Evolutionary conservation across 2,329 filamentous ascomycete species (phyloP).

Genomic region (Diaporthe humulicola): DNA sequence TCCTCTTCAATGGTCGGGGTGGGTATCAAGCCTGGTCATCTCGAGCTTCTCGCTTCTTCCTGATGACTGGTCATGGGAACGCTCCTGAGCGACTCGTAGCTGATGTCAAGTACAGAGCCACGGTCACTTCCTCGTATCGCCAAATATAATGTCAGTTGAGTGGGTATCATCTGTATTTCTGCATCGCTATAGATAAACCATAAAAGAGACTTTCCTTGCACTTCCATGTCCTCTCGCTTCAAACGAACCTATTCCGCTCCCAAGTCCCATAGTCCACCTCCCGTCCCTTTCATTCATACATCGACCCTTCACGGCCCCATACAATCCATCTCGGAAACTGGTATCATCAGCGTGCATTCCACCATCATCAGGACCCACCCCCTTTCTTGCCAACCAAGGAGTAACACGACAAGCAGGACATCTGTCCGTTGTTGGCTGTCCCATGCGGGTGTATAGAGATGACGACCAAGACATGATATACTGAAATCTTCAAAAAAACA

Average conservation of each 20-base stretch:
- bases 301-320: conserved; percentile 20
- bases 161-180: conserved; percentile 43
- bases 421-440: conserved; percentile 34
- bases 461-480: conserved; percentile 33
- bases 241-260: conserved; percentile 27
- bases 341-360: conserved; percentile 36
- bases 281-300: conserved; percentile 30
- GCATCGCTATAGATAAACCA: conserved; percentile 41
- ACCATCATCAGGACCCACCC: conserved; percentile 6
- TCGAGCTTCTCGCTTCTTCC: not conserved
- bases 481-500: conserved; percentile 34
- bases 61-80: not conserved
- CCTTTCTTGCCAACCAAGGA: conserved; percentile 13
- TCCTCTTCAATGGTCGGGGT: not conserved
- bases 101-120: not conserved
- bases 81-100: not conserved
- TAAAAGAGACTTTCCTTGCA: conserved; percentile 34
- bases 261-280: conserved; percentile 24
- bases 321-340: conserved; percentile 35
- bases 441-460: conserved; percentile 35
- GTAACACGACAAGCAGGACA: conserved; percentile 27
- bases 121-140: not conserved
- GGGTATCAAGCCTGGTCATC: not conserved
- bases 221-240: conserved; percentile 24
- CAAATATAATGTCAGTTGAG: conserved; percentile 15